Evolutionary conservation across 1,284 basidiomycete genomes (phyloP), one percentile per base, ranked within the genome.

Genomic region (Hortiboletus rubellus): DNA sequence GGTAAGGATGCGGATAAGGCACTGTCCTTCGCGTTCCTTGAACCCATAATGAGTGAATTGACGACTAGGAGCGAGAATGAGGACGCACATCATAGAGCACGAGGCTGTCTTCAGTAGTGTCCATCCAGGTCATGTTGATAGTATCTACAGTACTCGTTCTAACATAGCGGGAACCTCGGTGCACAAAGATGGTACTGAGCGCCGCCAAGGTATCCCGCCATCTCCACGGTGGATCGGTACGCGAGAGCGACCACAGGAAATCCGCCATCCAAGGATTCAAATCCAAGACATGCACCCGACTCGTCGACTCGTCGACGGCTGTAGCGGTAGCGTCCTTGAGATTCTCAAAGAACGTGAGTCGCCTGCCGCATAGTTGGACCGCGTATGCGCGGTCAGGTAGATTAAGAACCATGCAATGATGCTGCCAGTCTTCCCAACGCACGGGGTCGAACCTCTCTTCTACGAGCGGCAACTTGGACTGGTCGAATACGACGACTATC

Each of bases 11-110:
- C 68, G 71, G 24, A 72, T 71, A 4, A 59, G 44, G 57, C 72
- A 74, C 58, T 72, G 64, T 30, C 71, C 72, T 54, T 70, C 70
- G 40, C 61, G 67, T 51, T 74, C 70, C 70, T 74, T 58, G 40
- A 37, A 24, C 2, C 1, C 34, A 38, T 30, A 15, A 14, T 70
- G 11, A 69, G 52, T 27, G 27, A 22, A 50, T 9, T 3, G 4
- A 41, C 10, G 11, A 27, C 44, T 1, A 15, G 31, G 40, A 41
- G 40, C 15, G 38, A 43, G 43, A 11, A n/a, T 0, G 18, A 40
- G 30, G 33, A 66, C 70, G 10, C 59, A 71, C 70, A 33, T 72
- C 61, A 50, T 74, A 72, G 8, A 72, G 48, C 43, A 72, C 60
- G n/a, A 74, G 60, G 40, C 66, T 63, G 34, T 72, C 70, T 53